A percentile compares a stretch with the other conserved stretches of the same genome.
phyloP scores from a whole-genome alignment of 331 rosid species.

The Acacia concinna region DNA sequence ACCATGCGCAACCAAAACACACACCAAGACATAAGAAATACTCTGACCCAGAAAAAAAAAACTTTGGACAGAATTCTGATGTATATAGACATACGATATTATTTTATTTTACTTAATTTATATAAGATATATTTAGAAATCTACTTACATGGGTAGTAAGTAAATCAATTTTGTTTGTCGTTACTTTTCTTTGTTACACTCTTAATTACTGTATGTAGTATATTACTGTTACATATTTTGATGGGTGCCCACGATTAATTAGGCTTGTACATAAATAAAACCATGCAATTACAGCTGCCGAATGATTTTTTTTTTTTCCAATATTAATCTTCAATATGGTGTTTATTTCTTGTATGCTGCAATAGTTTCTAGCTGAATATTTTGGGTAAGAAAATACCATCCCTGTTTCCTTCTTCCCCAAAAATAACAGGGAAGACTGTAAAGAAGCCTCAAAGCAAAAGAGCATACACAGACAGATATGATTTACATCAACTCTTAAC shows the following conservation, averaged over 20 bases:
- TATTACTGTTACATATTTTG: background rate
- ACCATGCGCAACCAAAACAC: too few relatives aligned
- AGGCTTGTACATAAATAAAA: background rate
- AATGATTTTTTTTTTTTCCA: slow-evolving; percentile 10
- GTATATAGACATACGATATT: background rate
- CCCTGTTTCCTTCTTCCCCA: background rate
- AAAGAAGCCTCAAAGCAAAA: background rate
- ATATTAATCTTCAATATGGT: background rate
- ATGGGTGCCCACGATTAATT: background rate
- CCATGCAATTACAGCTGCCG: slow-evolving; percentile 24
- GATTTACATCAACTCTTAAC: background rate
- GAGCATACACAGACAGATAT: background rate
- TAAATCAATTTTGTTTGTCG: background rate
- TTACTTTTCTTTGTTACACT: too few relatives aligned
- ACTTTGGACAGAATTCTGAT: background rate
- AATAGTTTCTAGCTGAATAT: background rate
- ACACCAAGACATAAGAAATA: too few relatives aligned
- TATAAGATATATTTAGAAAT: too few relatives aligned
- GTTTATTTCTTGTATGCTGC: background rate
- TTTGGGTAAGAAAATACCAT: background rate
- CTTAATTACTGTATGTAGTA: background rate
- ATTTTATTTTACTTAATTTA: too few relatives aligned
- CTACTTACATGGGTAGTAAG: too few relatives aligned
- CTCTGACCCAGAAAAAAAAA: too few relatives aligned
- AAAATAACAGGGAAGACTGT: background rate